A percentile compares a stretch with the other conserved stretches of the same genome.
phyloP scores from a whole-genome alignment of 2,329 filamentous ascomycete species.

The Tolypocladium pustulatum region DNA sequence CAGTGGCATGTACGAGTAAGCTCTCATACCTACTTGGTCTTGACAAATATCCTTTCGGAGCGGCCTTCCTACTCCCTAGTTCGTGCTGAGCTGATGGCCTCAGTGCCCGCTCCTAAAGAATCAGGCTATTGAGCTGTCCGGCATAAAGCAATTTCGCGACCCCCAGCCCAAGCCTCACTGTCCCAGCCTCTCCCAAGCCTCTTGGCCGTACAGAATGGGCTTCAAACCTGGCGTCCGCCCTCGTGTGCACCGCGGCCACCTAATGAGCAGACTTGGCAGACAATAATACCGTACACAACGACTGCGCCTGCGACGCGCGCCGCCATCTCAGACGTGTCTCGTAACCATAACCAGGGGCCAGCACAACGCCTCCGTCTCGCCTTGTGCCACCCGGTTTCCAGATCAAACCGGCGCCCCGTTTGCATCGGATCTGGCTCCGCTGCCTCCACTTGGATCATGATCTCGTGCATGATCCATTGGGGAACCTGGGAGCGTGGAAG shows the following conservation, averaged over 20 bases:
- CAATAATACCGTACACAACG: too few relatives aligned
- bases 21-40: background rate
- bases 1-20: background rate
- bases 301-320: background rate
- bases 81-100: background rate
- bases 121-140: background rate
- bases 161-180: background rate
- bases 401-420: background rate
- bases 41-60: too few relatives aligned
- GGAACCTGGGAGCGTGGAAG: background rate
- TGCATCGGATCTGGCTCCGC: background rate
- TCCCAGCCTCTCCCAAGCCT: background rate
- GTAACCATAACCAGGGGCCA: background rate
- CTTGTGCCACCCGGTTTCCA: background rate
- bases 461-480: background rate
- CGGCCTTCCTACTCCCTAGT: too few relatives aligned
- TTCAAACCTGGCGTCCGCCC: background rate
- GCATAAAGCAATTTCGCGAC: background rate
- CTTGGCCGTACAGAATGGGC: background rate
- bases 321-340: background rate
- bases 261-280: too few relatives aligned
- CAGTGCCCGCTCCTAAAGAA: background rate
- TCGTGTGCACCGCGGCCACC: background rate
- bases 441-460: background rate
- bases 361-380: background rate